phyloP scores from a whole-genome alignment of 441 rosid species.

The Cnidoscolus chayamansa region DNA sequence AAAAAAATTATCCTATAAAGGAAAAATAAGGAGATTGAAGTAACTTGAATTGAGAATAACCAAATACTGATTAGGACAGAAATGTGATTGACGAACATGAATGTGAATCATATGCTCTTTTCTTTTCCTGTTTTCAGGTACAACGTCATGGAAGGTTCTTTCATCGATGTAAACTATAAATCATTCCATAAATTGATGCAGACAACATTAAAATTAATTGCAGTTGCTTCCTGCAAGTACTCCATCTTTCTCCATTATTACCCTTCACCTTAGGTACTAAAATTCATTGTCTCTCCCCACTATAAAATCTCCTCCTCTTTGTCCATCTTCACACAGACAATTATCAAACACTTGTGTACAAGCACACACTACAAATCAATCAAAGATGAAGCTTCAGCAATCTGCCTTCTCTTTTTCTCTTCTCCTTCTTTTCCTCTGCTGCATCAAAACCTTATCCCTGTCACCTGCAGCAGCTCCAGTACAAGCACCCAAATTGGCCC shows the following conservation, averaged over 20 bases:
- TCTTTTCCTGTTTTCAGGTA: background rate
- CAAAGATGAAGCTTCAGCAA: conserved; percentile 31
- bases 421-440: conserved; percentile 34
- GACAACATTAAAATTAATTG: conserved; percentile 19
- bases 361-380: no score
- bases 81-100: background rate
- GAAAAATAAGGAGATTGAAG: no score
- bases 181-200: conserved; percentile 32
- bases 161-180: background rate
- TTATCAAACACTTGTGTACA: conserved; percentile 13
- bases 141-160: conserved; percentile 14
- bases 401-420: conserved; percentile 25
- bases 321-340: background rate
- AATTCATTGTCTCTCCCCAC: background rate
- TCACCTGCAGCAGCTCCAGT: conserved; percentile 19
- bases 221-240: conserved; percentile 31
- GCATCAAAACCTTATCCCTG: conserved; percentile 37
- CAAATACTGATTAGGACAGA: background rate
- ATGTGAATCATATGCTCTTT: no score
- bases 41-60: no score
- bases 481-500: conserved; percentile 9
- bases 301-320: conserved; percentile 27
- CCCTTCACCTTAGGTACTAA: conserved; percentile 21
- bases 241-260: conserved; percentile 29
- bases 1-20: no score